Conservation (phyloP, 208 protist species). For the Crithidia expoeki region DNA sequence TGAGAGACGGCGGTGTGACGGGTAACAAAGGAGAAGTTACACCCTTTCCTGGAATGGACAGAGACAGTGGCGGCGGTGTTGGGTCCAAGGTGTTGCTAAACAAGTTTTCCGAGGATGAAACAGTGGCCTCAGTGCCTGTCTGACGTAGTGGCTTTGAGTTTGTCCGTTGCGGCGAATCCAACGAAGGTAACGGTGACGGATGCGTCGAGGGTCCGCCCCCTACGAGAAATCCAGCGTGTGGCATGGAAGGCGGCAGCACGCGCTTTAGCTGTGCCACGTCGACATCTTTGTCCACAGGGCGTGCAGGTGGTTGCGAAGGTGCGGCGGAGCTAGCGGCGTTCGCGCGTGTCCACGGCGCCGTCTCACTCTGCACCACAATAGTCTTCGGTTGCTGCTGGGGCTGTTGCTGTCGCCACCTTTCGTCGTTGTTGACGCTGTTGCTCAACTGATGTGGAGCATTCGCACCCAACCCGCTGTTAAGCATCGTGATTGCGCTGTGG, state of each 20-base stretch:
- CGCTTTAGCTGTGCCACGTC: slow-evolving; percentile 5
- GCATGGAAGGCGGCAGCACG: not conserved
- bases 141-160: not conserved
- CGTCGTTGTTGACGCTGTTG: not conserved
- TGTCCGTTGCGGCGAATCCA: not conserved
- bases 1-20: not conserved
- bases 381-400: not conserved
- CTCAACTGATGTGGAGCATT: not conserved
- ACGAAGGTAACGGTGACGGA: not conserved
- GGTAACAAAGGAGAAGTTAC: not conserved
- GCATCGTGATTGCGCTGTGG: not conserved
- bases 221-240: not conserved
- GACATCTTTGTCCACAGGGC: not conserved
- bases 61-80: not conserved
- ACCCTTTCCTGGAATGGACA: not conserved
- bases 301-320: not conserved
- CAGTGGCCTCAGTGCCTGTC: not conserved
- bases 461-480: not conserved
- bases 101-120: not conserved
- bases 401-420: not conserved
- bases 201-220: not conserved
- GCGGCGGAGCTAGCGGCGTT: not conserved
- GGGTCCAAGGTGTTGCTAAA: not conserved
- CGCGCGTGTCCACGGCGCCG: not conserved
- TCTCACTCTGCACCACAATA: not conserved